Evolutionary conservation across 805 yeast genomes (phyloP).

Genomic region (Scheffersomyces spartinae): DNA sequence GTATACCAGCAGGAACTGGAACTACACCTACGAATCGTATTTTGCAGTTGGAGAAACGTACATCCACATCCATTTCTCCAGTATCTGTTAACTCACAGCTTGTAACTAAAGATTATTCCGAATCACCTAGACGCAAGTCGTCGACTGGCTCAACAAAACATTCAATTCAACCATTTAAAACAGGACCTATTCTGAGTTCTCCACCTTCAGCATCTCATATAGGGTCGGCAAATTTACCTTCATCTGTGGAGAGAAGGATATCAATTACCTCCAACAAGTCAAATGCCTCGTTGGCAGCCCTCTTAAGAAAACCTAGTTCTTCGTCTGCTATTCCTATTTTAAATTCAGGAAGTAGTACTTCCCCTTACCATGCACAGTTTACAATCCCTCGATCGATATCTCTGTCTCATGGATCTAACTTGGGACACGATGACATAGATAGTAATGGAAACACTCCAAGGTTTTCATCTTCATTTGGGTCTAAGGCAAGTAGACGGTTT

Average conservation of each 20-base stretch:
- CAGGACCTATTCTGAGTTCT: conserved; percentile 43
- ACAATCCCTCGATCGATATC: conserved; percentile 21
- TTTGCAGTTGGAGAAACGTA: no score
- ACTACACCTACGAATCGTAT: no score
- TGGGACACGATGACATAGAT: conserved; percentile 18
- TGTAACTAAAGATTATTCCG: no score
- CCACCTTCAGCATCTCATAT: conserved; percentile 25
- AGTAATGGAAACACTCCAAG: conserved; percentile 36
- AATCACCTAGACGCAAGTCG: no score
- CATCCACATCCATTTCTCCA: no score
- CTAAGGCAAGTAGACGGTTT: conserved; percentile 43
- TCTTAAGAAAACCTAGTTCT: conserved; percentile 40
- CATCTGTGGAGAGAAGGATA: conserved; percentile 25
- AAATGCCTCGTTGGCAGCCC: conserved; percentile 41
- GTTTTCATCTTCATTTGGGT: conserved; percentile 64
- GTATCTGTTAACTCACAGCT: no score
- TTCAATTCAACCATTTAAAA: conserved; percentile 47
- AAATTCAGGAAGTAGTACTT: conserved; percentile 32
- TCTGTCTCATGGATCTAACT: conserved; percentile 27
- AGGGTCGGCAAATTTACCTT: no score
- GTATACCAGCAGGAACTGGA: not conserved
- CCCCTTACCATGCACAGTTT: conserved; percentile 11
- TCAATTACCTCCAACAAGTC: conserved; percentile 38
- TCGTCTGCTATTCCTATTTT: no score
- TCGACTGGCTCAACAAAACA: conserved; percentile 22